These are phyloP conservation scores for Ogataea wickerhamii DNA, from an alignment of 805 yeast species.

Conservation along the genomic window DNA sequence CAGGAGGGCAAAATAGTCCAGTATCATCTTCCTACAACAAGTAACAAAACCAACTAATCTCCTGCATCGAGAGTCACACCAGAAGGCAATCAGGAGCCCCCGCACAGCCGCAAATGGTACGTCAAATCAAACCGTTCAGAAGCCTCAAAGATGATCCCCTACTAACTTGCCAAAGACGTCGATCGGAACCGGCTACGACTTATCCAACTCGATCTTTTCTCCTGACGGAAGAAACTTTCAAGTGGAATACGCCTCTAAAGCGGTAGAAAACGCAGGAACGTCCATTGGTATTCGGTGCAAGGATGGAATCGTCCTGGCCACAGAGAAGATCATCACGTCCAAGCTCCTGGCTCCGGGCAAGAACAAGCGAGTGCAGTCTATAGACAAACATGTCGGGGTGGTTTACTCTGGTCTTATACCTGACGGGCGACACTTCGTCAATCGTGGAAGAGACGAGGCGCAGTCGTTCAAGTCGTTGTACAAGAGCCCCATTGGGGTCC, in stretches of 20 bases:
- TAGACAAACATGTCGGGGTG: constrained; percentile 91
- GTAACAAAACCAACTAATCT: no score
- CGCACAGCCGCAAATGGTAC: no score
- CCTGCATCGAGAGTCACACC: no score
- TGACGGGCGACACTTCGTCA: constrained; percentile 92
- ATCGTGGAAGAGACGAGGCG: constrained; percentile 91
- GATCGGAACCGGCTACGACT: constrained; percentile 98
- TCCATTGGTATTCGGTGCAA: constrained; percentile 87
- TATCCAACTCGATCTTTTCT: constrained; percentile 92
- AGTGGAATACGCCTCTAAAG: constrained; percentile 96
- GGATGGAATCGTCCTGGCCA: constrained; percentile 96
- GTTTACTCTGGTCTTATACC: constrained; percentile 94
- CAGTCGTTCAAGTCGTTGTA: constrained; percentile 70
- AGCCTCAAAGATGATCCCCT: background rate
- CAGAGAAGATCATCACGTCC: constrained; percentile 87
- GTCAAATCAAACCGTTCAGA: background rate
- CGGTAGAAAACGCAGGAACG: constrained; percentile 97
- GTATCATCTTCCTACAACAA: no score
- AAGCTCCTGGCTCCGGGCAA: constrained; percentile 85
- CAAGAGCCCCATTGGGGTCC: constrained; percentile 72
- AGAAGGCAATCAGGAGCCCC: no score
- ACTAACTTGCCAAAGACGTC: constrained; percentile 49
- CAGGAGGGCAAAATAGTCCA: no score
- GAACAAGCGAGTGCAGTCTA: constrained; percentile 86
- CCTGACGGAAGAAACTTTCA: constrained; percentile 95